These are phyloP conservation scores for Musa acuminata DNA, from an alignment of 176 grass and related monocot genomes.

Conservation along the genomic window DNA sequence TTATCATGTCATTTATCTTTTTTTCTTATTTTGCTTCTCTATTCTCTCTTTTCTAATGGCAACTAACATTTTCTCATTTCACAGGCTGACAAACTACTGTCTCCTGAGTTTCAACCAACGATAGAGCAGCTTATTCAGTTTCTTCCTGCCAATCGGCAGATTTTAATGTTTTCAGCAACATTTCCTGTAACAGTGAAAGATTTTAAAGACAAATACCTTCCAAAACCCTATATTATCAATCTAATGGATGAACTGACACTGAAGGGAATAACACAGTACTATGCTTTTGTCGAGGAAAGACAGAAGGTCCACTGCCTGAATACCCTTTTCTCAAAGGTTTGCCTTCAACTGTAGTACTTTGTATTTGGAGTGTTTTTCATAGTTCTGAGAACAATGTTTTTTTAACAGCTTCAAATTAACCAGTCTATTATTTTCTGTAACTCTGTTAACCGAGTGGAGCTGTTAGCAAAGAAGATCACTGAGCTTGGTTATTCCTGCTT, in stretches of 20 bases:
- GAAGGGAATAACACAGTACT: constrained; percentile 87
- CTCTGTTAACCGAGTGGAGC: constrained; percentile 89
- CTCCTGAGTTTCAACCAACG: constrained; percentile 76
- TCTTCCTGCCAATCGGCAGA: constrained; percentile 57
- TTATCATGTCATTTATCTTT: background rate
- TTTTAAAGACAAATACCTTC: constrained; percentile 78
- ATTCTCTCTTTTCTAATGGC: constrained; percentile 4
- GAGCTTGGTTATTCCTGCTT: constrained; percentile 94
- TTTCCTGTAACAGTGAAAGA: constrained; percentile 84
- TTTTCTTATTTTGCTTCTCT: background rate
- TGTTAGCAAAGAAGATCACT: constrained; percentile 92
- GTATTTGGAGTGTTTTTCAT: background rate
- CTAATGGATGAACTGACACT: constrained; percentile 95
- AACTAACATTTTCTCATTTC: constrained; percentile 17
- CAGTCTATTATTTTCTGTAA: constrained; percentile 98
- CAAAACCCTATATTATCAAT: constrained; percentile 81
- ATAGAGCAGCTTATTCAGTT: constrained; percentile 65
- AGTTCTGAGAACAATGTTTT: constrained; percentile 21
- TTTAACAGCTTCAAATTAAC: constrained; percentile 87
- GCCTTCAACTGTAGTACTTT: background rate
- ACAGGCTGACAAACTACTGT: constrained; percentile 86
- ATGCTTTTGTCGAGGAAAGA: constrained; percentile 91
- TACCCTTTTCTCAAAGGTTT: constrained; percentile 87
- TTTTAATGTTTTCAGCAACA: constrained; percentile 89
- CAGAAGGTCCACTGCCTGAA: constrained; percentile 97